These are phyloP conservation scores for Aspergillus sergii DNA, from an alignment of 2,329 filamentous ascomycete species.

Conservation along the genomic window DNA sequence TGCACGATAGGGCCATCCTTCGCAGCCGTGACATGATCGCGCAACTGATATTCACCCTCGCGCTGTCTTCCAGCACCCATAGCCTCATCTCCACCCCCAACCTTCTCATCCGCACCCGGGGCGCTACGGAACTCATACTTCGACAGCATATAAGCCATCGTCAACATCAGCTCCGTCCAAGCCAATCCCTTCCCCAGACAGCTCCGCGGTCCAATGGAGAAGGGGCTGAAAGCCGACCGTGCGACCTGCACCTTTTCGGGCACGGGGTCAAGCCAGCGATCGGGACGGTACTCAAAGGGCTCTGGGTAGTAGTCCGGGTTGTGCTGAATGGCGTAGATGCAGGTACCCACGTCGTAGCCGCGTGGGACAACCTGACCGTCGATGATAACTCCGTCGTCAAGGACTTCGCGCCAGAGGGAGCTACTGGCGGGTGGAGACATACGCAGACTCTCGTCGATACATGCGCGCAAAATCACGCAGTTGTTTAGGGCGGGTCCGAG, in stretches of 20 bases:
- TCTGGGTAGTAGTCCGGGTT: constrained; percentile 35
- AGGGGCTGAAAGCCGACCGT: constrained; percentile 23
- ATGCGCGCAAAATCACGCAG: constrained; percentile 46
- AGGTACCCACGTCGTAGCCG: constrained; percentile 35
- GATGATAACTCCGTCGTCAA: constrained; percentile 31
- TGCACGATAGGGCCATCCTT: constrained; percentile 7
- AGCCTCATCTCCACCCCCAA: background rate
- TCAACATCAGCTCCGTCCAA: constrained; percentile 25
- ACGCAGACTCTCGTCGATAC: constrained; percentile 43
- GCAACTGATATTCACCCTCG: constrained; percentile 9
- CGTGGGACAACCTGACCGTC: constrained; percentile 35
- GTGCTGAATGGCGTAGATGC: constrained; percentile 38
- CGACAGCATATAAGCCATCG: constrained; percentile 21
- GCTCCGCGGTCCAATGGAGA: constrained; percentile 26
- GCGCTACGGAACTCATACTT: constrained; percentile 4
- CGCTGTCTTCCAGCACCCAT: constrained; percentile 2
- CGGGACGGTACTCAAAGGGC: constrained; percentile 33
- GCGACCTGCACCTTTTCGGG: background rate
- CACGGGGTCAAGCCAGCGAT: constrained; percentile 35
- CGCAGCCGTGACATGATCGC: constrained; percentile 11
- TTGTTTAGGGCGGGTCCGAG: constrained; percentile 34
- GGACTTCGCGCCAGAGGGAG: constrained; percentile 33
- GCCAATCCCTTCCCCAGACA: constrained; percentile 32
- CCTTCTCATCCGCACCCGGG: background rate
- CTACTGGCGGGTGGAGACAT: constrained; percentile 33